Evolutionary conservation across 768 basidiomycete genomes (phyloP), one percentile per base, ranked within the genome.

Genomic region (Gloeopeniophorella convolvens): DNA sequence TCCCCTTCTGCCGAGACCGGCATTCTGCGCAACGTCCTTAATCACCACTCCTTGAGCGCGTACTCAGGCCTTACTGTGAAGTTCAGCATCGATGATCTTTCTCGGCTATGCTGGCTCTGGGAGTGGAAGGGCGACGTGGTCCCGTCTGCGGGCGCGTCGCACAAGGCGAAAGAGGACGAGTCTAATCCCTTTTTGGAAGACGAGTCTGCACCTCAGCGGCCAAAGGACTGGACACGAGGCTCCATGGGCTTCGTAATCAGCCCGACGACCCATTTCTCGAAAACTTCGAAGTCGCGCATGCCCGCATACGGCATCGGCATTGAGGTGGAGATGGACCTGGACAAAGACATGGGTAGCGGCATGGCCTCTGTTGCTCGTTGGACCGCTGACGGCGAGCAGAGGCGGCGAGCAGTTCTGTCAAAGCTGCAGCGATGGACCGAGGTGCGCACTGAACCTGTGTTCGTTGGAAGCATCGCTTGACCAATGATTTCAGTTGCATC

Each of bases 321-420:
- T 42, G 86, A 91, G 66, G 87, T 90, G 21, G 86, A 90, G 58
- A 83, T 88, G 71, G 80, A 89, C 59, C 77, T 89, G 48, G 85
- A 88, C 66, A 86, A 85, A 67, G 80, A 77, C 59, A 82, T 86
- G 82, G 71, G 71, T 18, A 80, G 77, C 37, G 87, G 89, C n/a
- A 90, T 91, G 84, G 86, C 87, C 31, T 85, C 89, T 24, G 85
- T 92, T 36, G 89, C 89, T 45, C 78, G 87, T 48, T 92, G 89
- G 89, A 89, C 89, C 3, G 78, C 84, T 24, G 79, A 73, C 36
- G 68, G 76, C 31, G 85, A 87, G 47, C 68, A 67, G 28, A 78
- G 89, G 46, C 77, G 80, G 47, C 67, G 71, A 46, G 69, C 77
- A 45, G 74, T 90, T 55, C 70, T 70, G 21, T 54, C 62, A 15